phyloP scores from a whole-genome alignment of 257 asterid species.

The Solanum chiquidenum region DNA sequence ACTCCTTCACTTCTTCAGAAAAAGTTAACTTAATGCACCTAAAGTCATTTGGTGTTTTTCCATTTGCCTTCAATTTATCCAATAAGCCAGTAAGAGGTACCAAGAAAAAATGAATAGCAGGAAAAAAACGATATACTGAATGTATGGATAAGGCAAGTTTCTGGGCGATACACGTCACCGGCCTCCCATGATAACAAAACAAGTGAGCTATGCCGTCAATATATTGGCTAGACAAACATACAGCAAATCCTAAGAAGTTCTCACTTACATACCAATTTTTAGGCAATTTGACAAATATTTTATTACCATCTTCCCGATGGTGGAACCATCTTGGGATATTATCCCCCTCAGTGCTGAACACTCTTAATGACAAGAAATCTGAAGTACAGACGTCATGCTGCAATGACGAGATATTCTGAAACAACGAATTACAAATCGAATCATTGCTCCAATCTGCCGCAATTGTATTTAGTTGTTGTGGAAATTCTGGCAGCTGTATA shows the following conservation, averaged over 20 bases:
- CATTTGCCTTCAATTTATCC: neutral
- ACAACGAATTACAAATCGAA: too few relatives aligned
- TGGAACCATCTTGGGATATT: neutral
- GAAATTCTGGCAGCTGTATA: neutral
- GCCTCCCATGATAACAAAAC: neutral
- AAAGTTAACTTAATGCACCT: neutral
- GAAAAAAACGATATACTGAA: neutral
- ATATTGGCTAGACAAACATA: neutral
- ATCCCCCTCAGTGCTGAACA: fast-evolving
- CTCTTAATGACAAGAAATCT: too few relatives aligned
- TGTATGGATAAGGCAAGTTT: neutral
- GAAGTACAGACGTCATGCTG: too few relatives aligned
- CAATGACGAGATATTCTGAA: too few relatives aligned
- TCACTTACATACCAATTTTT: neutral
- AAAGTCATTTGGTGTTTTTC: neutral
- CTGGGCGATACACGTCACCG: neutral
- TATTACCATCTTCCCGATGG: neutral
- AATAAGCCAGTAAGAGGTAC: neutral
- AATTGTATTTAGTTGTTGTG: neutral
- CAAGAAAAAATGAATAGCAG: neutral
- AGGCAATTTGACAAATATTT: neutral
- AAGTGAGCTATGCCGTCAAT: neutral
- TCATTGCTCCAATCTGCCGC: too few relatives aligned
- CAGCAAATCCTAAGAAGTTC: neutral
- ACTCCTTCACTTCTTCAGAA: neutral